Percentiles rank a stretch among this genome's conserved stretches.
Evolutionary conservation across 2,329 filamentous ascomycete species (phyloP).

Genomic region (Claviceps spartinae): DNA sequence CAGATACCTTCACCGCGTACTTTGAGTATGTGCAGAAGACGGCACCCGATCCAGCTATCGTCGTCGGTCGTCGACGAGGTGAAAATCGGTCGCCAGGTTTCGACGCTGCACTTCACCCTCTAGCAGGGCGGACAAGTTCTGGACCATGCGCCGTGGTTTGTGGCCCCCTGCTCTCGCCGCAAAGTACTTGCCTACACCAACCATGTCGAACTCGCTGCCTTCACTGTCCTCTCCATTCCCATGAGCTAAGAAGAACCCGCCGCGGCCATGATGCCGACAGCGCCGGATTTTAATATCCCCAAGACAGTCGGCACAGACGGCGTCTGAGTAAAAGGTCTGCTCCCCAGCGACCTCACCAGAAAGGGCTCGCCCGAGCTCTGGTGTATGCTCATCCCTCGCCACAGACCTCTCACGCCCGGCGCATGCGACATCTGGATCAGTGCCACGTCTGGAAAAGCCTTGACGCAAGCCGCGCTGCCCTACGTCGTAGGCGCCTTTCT

Average conservation of each 20-base stretch:
- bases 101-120: conserved; percentile 13
- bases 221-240: conserved; percentile 17
- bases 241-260: conserved; percentile 13
- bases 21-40: conserved; percentile 23
- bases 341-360: conserved; percentile 14
- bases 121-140: conserved; percentile 19
- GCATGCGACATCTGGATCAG: no score
- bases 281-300: conserved; percentile 9
- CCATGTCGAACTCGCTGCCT: conserved; percentile 15
- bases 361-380: conserved; percentile 9
- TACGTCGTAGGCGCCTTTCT: conserved; percentile 53
- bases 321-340: conserved; percentile 8
- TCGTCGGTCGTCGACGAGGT: conserved; percentile 12
- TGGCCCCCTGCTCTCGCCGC: conserved; percentile 13
- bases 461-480: conserved; percentile 50
- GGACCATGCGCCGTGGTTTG: conserved; percentile 17
- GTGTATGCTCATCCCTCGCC: no score
- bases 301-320: conserved; percentile 5
- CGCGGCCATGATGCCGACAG: conserved; percentile 8
- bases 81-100: conserved; percentile 2
- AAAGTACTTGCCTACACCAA: conserved; percentile 20
- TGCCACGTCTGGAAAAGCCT: conserved; percentile 32
- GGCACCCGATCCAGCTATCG: conserved; percentile 17
- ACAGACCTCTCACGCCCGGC: no score
- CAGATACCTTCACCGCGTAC: conserved; percentile 20